Base-by-base conservation (phyloP, 2,329 filamentous ascomycete genomes). In the Sclerotiophoma versabilis region DNA sequence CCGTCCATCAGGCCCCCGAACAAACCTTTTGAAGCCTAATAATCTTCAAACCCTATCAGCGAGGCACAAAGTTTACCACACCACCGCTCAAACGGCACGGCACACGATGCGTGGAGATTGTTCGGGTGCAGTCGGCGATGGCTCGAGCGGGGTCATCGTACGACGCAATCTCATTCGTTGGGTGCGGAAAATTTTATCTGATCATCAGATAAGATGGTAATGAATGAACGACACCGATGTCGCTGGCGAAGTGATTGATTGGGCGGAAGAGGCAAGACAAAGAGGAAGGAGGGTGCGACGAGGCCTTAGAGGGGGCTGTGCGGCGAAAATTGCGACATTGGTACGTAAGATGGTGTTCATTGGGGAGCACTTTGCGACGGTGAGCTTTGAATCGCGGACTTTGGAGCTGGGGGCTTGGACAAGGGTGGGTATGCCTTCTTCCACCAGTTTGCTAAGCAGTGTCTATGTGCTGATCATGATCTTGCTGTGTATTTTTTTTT, bases 181-280 rank as follows among this genome's bases (percentile, higher is more conserved):
- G 4, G 4, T 0, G 2, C 7, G 4, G 32, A 20, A 45, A 43
- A 26, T 43, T 44, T 54, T 48, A 54, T 54, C 50, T 43, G 44
- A 54, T 54, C 50, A 50, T 50, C 48, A 30, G 48, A 50, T 50
- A 50, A 49, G 29, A 42, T 32, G 7, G 4, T 25, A 30, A 39
- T 45, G 41, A 22, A 12, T 36, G n/a, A 8, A 4, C 2, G 2
- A 1, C 9, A 42, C 49, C 49, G 49, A 53, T 47, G 29, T 47
- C 49, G 43, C 43, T 4, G n/a, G 34, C 7, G 3, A 7, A 14
- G 1, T 47, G 23, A 47, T 47, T 47, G 29, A 43, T 1, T 22
- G 19, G 2, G 3, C 0, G 11, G 14, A 2, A 15, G n/a, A n/a
- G n/a, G n/a, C 4, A 19, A 7, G 19, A 11, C 25, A 17, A 29